Evolutionary conservation across 164 flowering plant genomes (phyloP).

Genomic region (Brasenia schreberi): DNA sequence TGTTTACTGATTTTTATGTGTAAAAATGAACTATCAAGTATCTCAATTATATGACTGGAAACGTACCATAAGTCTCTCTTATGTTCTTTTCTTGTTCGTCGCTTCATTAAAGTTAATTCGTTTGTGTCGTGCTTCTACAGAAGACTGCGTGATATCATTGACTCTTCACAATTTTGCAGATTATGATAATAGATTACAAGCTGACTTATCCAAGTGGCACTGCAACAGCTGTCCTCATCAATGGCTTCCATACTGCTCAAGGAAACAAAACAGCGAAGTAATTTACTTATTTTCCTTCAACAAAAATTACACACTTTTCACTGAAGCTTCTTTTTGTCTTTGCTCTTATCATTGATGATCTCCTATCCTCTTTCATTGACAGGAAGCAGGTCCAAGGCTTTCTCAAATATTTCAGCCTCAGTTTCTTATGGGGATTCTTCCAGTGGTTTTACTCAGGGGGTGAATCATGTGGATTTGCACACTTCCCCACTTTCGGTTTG

Average conservation of each 20-base stretch:
- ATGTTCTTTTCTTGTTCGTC: neutral
- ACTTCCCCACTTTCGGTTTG: constrained; percentile 14
- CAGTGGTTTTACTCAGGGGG: constrained; percentile 16
- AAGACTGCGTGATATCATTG: neutral
- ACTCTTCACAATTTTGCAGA: neutral
- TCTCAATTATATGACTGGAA: neutral
- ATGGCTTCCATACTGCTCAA: constrained; percentile 59
- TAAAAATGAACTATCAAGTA: neutral
- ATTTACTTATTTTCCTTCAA: neutral
- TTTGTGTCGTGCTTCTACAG: neutral
- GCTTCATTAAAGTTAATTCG: neutral
- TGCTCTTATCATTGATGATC: neutral
- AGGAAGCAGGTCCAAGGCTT: constrained; percentile 10
- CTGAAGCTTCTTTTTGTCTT: neutral
- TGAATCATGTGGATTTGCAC: constrained; percentile 11
- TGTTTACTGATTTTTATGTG: neutral
- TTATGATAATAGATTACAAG: constrained; percentile 68
- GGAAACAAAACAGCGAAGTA: constrained; percentile 70
- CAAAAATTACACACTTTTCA: no score
- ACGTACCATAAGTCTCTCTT: neutral
- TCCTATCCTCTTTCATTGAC: neutral
- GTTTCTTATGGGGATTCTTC: constrained; percentile 13
- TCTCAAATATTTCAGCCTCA: constrained; percentile 6
- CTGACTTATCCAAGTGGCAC: constrained; percentile 74
- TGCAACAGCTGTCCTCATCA: constrained; percentile 84